These are phyloP conservation scores for Neonectria sp. DNA, from an alignment of 2,329 filamentous ascomycete genomes.

Conservation along the genomic window DNA sequence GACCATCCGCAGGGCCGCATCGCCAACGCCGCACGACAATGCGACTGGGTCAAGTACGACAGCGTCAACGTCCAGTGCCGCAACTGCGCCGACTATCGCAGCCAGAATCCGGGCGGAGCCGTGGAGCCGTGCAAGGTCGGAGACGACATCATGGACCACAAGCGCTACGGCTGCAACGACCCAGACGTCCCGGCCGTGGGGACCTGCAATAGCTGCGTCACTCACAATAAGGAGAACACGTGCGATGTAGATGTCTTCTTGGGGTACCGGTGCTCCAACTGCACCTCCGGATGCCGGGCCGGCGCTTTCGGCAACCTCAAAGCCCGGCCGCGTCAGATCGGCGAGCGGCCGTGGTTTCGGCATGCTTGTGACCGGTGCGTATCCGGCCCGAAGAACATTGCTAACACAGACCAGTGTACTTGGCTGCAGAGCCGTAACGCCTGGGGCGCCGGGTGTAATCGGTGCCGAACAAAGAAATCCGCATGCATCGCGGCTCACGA, in stretches of 20 bases:
- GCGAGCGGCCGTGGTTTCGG: conserved; percentile 35
- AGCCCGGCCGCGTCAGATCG: neutral
- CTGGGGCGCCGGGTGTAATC: conserved; percentile 25
- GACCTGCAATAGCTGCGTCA: conserved; percentile 21
- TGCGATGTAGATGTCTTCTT: conserved; percentile 39
- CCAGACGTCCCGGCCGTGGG: conserved; percentile 7
- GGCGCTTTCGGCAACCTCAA: conserved; percentile 3
- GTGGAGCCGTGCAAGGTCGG: conserved; percentile 24
- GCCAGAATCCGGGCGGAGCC: neutral
- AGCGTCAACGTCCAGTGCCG: conserved; percentile 29
- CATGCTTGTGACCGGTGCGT: conserved; percentile 39
- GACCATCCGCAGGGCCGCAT: conserved; percentile 23
- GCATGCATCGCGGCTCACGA: conserved; percentile 24
- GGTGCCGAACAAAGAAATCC: conserved; percentile 19
- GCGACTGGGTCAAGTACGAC: conserved; percentile 9
- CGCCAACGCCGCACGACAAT: conserved; percentile 1
- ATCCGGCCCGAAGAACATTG: neutral
- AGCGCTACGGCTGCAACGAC: conserved; percentile 32
- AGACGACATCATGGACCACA: conserved; percentile 15
- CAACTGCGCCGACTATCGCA: conserved; percentile 41
- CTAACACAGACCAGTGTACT: conserved; percentile 8
- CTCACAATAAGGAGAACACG: neutral
- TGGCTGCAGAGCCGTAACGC: conserved; percentile 34
- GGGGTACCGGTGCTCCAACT: conserved; percentile 34
- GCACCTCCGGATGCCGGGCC: neutral